Base-by-base conservation (phyloP, 306 rosid species). In the Citrullus amarus region DNA sequence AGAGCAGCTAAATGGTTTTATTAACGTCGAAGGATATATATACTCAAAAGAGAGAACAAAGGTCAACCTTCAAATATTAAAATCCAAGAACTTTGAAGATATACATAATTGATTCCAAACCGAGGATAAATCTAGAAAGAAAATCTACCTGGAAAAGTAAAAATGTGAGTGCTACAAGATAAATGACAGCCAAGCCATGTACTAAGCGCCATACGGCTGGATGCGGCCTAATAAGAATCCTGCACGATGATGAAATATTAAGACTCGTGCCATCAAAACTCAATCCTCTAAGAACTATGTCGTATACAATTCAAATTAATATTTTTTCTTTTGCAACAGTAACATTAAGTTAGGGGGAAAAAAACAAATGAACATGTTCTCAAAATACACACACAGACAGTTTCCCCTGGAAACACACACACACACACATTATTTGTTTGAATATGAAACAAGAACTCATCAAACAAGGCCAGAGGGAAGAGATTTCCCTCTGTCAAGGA, bases 131-230 rank as follows among this genome's bases (percentile, higher is more conserved):
- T 68, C 55, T 8, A 13, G 34, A 12, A 68, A n/a, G 54, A 68
- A 7, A 25, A 7, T 1, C 73, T 80, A 92, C 99, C 99, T 95
- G 99, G 82, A 95, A 95, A 83, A 95, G 97, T 84, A 95, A 85
- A 90, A 95, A 95, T 78, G 99, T 95, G 79, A 95, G 97, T 61
- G 92, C 87, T 65, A 95, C 97, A 67, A 95, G 90, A 87, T 95
- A 95, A 79, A 95, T 87, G 87, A 95, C 97, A 73, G 99, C 98
- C 93, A 95, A 87, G 80, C 99, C 99, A 70, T 95, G 99, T 67
- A 92, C 99, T 85, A 95, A 78, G 81, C 98, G 99, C 99, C 99
- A 95, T 50, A 95, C 83, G 60, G 99, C 99, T 41, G 99, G 99
- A 88, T 95, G 99, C 15, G 99, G 99, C 83, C 99, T 83, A 73